A percentile compares a stretch with the other conserved stretches of the same genome.
Conservation (phyloP, 176 grass and related monocot species). For the Phyllostachys edulis region DNA sequence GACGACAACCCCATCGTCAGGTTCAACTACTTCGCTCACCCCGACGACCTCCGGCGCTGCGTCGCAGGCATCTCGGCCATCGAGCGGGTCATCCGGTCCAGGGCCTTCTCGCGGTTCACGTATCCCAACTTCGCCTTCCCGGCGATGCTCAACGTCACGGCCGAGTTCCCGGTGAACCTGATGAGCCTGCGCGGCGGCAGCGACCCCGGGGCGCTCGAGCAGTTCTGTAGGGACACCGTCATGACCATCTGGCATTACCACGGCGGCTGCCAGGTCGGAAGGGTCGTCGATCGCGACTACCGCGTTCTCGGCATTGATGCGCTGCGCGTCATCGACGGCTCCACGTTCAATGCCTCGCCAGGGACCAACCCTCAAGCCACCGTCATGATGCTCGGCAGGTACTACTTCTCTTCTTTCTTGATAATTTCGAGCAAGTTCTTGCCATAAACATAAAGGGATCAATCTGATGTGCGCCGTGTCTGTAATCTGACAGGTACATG, state of each 20-base stretch:
- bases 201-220: conserved; percentile 60
- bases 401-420: not conserved
- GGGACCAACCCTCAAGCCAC: conserved; percentile 92
- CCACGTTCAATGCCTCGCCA: conserved; percentile 72
- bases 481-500: conserved; percentile 65
- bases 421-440: not conserved
- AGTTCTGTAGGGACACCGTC: conserved; percentile 84
- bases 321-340: conserved; percentile 82
- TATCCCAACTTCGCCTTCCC: conserved; percentile 54
- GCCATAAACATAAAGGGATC: not conserved
- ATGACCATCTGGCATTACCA: conserved; percentile 96
- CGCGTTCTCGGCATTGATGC: conserved; percentile 52
- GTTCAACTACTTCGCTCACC: conserved; percentile 86
- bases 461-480: not conserved
- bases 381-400: conserved; percentile 96
- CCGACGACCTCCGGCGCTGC: conserved; percentile 66
- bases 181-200: conserved; percentile 40
- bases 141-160: conserved; percentile 52
- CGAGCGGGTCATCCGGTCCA: conserved; percentile 53
- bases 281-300: conserved; percentile 76
- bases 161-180: conserved; percentile 56
- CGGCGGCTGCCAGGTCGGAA: conserved; percentile 71
- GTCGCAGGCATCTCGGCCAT: conserved; percentile 56
- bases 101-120: conserved; percentile 58
- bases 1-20: conserved; percentile 62